Conservation (phyloP, 1,284 basidiomycete genomes). For the Ceratobasidium sp. region DNA sequence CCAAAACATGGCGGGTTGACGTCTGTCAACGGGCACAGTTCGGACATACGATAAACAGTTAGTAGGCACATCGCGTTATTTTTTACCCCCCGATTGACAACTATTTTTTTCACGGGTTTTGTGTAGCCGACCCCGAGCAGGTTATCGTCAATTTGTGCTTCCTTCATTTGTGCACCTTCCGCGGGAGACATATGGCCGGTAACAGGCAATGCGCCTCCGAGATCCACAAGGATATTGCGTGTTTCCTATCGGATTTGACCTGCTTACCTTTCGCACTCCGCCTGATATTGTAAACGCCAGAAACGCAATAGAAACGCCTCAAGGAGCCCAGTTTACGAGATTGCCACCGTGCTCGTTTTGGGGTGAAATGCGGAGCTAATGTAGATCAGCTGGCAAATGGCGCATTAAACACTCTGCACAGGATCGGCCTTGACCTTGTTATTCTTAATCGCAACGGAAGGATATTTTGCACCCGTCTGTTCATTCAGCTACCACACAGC, state of each 20-base stretch:
- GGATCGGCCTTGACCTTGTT: not conserved
- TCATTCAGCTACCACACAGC: constrained; percentile 1
- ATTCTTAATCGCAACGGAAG: not conserved
- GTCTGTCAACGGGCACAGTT: not conserved
- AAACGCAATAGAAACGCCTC: too few relatives aligned
- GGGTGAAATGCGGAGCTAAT: not conserved
- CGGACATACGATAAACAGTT: not conserved
- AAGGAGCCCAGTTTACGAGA: not conserved
- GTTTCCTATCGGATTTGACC: not conserved
- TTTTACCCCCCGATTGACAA: not conserved
- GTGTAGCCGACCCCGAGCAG: not conserved
- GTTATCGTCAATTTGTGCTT: not conserved
- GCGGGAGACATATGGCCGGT: not conserved
- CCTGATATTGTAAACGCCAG: not conserved
- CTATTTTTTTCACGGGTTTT: not conserved
- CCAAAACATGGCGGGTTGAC: not conserved
- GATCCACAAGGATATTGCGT: not conserved
- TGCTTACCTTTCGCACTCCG: not conserved
- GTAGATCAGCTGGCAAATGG: not conserved
- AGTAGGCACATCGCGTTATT: not conserved
- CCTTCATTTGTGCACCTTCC: not conserved
- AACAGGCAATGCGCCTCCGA: not conserved
- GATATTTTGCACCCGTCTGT: constrained; percentile 1
- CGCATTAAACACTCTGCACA: not conserved
- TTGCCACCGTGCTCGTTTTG: not conserved